Percentiles rank a stretch among this genome's conserved stretches.
phyloP scores from a whole-genome alignment of 192 early-diverging fungal species.

The Gamsiella multidivaricata region DNA sequence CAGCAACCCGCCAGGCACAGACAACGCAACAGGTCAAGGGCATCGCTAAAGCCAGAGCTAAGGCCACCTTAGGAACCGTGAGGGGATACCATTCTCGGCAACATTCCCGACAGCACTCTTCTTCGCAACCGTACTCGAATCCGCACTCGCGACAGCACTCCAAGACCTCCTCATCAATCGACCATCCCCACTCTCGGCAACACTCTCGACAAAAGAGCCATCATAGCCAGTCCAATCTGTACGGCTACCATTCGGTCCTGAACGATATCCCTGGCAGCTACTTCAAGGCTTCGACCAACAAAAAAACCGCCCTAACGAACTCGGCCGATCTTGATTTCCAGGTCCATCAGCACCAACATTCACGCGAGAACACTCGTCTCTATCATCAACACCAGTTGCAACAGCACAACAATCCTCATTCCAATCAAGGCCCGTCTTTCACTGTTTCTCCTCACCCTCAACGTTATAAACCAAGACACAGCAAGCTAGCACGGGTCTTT shows the following conservation, averaged over 20 bases:
- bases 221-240: not conserved
- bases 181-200: slow-evolving; percentile 6
- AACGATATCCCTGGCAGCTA: slow-evolving; percentile 10
- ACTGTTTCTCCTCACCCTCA: slow-evolving; percentile 14
- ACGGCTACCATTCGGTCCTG: not conserved
- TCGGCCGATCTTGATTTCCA: not conserved
- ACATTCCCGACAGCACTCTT: slow-evolving; percentile 32
- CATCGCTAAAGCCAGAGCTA: slow-evolving; percentile 42
- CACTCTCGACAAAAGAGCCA: slow-evolving; percentile 26
- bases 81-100: slow-evolving; percentile 18
- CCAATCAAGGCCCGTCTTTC: not conserved
- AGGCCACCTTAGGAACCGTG: slow-evolving; percentile 28
- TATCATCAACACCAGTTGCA: slow-evolving; percentile 24
- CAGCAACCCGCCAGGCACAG: slow-evolving; percentile 40
- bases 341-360: slow-evolving; percentile 7
- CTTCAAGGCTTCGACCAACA: not conserved
- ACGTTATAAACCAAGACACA: not conserved
- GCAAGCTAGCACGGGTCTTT: slow-evolving; percentile 8
- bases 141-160: slow-evolving; percentile 18
- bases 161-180: not conserved
- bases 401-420: not conserved
- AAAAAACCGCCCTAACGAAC: slow-evolving; percentile 1
- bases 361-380: slow-evolving; percentile 11
- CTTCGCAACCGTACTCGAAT: not conserved
- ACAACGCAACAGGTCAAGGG: slow-evolving; percentile 20